These are phyloP conservation scores for Balakata baccata DNA, from an alignment of 345 rosid genomes.

Conservation along the genomic window DNA sequence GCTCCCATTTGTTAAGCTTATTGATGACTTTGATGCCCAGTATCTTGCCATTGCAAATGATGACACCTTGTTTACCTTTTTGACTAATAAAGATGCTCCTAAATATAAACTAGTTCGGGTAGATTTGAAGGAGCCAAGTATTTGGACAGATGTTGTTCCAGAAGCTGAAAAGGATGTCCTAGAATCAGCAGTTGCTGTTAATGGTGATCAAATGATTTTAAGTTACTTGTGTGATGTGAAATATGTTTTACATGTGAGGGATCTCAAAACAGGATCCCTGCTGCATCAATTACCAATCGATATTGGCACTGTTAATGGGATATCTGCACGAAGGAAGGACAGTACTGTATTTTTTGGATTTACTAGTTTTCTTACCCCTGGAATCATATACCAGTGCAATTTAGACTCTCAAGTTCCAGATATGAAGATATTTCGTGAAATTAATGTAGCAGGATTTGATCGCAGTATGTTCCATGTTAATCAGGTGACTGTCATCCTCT, in stretches of 20 bases:
- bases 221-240: slow-evolving; percentile 89
- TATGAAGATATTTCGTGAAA: slow-evolving; percentile 75
- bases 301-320: slow-evolving; percentile 65
- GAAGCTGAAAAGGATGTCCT: slow-evolving; percentile 83
- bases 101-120: slow-evolving; percentile 75
- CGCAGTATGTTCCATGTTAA: slow-evolving; percentile 60
- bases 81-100: slow-evolving; percentile 80
- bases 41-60: slow-evolving; percentile 69
- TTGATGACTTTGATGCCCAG: slow-evolving; percentile 64
- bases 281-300: slow-evolving; percentile 73
- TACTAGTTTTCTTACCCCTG: slow-evolving; percentile 84
- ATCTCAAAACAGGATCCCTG: slow-evolving; percentile 65
- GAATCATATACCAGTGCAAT: slow-evolving; percentile 74
- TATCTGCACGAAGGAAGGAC: slow-evolving; percentile 68
- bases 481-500: slow-evolving; percentile 50
- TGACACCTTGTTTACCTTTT: slow-evolving; percentile 63
- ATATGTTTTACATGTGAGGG: slow-evolving; percentile 73
- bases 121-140: slow-evolving; percentile 68
- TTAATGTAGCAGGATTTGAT: slow-evolving; percentile 67
- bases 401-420: slow-evolving; percentile 49
- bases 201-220: slow-evolving; percentile 61
- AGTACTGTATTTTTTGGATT: slow-evolving; percentile 54
- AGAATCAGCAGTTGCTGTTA: slow-evolving; percentile 60
- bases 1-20: slow-evolving; percentile 78
- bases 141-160: slow-evolving; percentile 68